These are phyloP conservation scores for Silene uniflora DNA, from an alignment of 148 eudicot genomes.

Conservation along the genomic window DNA sequence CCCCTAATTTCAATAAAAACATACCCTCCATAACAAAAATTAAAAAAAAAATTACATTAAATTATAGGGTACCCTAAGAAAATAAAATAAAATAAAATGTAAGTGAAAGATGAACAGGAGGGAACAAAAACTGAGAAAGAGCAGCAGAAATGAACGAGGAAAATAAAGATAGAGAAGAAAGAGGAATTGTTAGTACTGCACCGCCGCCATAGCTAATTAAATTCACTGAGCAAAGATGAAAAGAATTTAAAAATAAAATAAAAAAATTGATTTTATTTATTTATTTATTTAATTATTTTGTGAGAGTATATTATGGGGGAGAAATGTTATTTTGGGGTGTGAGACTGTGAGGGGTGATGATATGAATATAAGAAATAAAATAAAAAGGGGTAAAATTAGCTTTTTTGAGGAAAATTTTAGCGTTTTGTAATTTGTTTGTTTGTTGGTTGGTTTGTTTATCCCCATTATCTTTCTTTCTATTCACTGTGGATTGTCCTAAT, in stretches of 20 bases:
- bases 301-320: background rate
- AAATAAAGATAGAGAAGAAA: background rate
- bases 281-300: no score
- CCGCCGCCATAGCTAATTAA: conserved; percentile 32
- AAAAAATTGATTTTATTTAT: no score
- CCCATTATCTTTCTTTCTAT: background rate
- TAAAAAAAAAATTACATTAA: background rate
- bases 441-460: background rate
- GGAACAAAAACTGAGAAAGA: conserved; percentile 25
- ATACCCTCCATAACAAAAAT: conserved; percentile 21
- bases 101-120: background rate
- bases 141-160: background rate
- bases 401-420: conserved; percentile 2
- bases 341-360: background rate
- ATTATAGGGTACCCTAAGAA: conserved; percentile 12
- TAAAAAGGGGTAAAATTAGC: background rate
- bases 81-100: background rate
- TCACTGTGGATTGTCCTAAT: conserved; percentile 24
- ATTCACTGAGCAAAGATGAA: background rate
- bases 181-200: conserved; percentile 21
- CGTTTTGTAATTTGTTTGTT: background rate
- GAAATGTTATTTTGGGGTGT: background rate
- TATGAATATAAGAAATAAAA: background rate
- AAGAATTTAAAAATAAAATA: no score
- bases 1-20: background rate